Evolutionary conservation across 1,284 basidiomycete genomes (phyloP).

Genomic region (Ustilago nuda): DNA sequence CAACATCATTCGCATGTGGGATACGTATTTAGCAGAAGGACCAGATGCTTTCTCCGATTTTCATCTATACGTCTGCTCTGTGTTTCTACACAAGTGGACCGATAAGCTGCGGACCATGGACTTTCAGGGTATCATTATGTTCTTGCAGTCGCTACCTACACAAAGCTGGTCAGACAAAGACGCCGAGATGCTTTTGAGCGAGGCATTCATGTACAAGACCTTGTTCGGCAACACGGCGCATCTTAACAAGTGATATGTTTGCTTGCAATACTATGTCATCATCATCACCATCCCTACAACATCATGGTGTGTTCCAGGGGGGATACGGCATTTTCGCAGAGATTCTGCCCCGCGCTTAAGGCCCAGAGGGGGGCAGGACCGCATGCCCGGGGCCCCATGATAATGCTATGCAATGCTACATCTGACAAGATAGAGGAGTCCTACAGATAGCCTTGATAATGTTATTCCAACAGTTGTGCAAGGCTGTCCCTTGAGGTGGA

Average conservation of each 20-base stretch:
- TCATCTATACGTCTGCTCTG: constrained; percentile 68
- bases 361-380: too few relatives aligned
- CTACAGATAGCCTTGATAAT: too few relatives aligned
- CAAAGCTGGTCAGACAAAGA: constrained; percentile 95
- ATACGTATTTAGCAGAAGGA: constrained; percentile 68
- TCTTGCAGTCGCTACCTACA: constrained; percentile 93
- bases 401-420: too few relatives aligned
- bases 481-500: too few relatives aligned
- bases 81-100: constrained; percentile 67
- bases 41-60: constrained; percentile 68
- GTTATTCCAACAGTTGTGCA: too few relatives aligned
- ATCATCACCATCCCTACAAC: neutral
- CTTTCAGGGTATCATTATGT: constrained; percentile 92
- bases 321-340: neutral
- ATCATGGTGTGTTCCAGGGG: neutral
- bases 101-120: constrained; percentile 63
- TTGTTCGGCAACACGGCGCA: constrained; percentile 67
- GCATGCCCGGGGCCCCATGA: too few relatives aligned
- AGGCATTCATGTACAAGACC: constrained; percentile 82
- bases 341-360: too few relatives aligned
- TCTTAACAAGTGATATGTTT: constrained; percentile 48
- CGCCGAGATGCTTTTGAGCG: constrained; percentile 91
- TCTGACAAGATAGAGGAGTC: too few relatives aligned
- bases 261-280: constrained; percentile 4
- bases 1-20: constrained; percentile 68